phyloP scores from a whole-genome alignment of 2,329 filamentous ascomycete species.

The Pseudogymnoascus sp. region DNA sequence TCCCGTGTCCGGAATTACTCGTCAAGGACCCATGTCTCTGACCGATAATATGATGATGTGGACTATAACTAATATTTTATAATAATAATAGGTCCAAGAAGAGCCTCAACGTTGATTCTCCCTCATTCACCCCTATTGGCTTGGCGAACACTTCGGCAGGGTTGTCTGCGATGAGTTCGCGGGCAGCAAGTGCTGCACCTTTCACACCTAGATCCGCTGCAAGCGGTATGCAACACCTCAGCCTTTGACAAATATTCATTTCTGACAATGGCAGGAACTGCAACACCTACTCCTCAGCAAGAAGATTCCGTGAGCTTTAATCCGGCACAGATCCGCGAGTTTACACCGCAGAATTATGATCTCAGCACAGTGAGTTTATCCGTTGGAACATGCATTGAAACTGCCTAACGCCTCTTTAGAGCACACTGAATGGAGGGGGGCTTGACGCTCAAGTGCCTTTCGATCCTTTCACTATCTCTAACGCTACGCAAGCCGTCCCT shows the following conservation, averaged over 20 bases:
- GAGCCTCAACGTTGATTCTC: conserved; percentile 88
- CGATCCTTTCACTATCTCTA: conserved; percentile 58
- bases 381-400: not conserved
- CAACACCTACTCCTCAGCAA: conserved; percentile 25
- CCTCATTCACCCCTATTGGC: conserved; percentile 75
- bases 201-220: conserved; percentile 64
- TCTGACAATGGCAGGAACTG: conserved; percentile 25
- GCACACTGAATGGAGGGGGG: conserved; percentile 39
- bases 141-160: conserved; percentile 44
- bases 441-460: conserved; percentile 45
- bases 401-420: conserved; percentile 22
- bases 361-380: conserved; percentile 39
- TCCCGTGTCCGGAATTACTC: not conserved
- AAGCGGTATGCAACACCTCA: conserved; percentile 25
- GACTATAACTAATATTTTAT: not conserved
- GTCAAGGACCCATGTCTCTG: not conserved
- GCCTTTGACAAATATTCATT: not conserved
- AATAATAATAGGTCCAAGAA: conserved; percentile 51
- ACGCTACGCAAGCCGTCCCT: conserved; percentile 44
- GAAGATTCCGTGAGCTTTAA: conserved; percentile 44
- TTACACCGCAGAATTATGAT: conserved; percentile 50
- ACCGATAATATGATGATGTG: not conserved
- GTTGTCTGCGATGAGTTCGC: conserved; percentile 72
- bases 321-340: conserved; percentile 50
- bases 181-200: conserved; percentile 79